Evolutionary conservation across 176 grass and related monocot species (phyloP), one percentile per base, ranked within the genome.

Genomic region (Triticum urartu): DNA sequence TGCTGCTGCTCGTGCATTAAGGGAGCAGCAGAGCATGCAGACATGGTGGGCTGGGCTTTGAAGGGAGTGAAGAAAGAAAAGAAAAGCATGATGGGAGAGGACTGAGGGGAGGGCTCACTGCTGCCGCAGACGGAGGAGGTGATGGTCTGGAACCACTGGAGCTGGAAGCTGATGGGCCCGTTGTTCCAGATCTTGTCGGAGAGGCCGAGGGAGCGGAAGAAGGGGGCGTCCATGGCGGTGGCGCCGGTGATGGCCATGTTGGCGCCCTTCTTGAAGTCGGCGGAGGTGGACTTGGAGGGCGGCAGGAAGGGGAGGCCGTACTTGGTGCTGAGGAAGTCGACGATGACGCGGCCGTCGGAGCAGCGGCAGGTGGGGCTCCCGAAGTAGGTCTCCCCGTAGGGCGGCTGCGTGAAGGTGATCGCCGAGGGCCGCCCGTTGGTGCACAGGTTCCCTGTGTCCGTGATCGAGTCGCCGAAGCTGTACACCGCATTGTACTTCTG

Each of bases 401-500:
- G 92, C 20, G 87, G 90, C 81, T 93, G 91, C 15, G 91, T 89
- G 88, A 93, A 85, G 64, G 91, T 93, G 85, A 93, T 89, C 78
- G 50, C 36, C 81, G 91, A 90, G 52, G 91, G 91, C 1, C 39
- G 77, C 0, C 87, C 87, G 73, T 70, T 83, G 68, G 90, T 84
- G 81, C 87, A 91, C 22, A 94, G 87, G 92, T 94, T 94, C 1
- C 92, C 92, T 3, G 92, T 94, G 87, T 94, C 92, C 11, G 92
- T 89, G 47, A 94, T 89, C 14, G 92, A 94, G 85, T 94, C 92
- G 20, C 92, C 92, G 85, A 94, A 94, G 92, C 81, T 94, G 84
- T 72, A 94, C 75, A 94, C 59, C 65, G 92, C 92, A 87, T 90
- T 89, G 89, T 94, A 94, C 20, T 38, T 89, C 85, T 87, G 90